Evolutionary conservation across 345 rosid genomes (phyloP).

Genomic region (Eucalyptus dawsonii): DNA sequence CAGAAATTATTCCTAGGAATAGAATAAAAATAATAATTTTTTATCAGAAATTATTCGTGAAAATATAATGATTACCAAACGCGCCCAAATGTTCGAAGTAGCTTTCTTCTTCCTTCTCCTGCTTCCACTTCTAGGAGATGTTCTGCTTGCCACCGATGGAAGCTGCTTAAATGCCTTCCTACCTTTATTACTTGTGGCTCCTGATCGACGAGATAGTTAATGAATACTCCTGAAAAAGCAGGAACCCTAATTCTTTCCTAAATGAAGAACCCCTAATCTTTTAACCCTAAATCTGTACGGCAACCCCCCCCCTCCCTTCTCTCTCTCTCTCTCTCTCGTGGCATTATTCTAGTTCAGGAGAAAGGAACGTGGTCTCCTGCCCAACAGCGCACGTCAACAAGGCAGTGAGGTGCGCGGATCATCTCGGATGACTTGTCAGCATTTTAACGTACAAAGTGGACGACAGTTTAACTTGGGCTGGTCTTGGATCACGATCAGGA

Average conservation of each 20-base stretch:
- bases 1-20: rapidly evolving
- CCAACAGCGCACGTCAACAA: neutral
- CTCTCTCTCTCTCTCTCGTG: neutral
- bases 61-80: rapidly evolving
- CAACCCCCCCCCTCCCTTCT: neutral
- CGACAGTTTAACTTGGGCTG: neutral
- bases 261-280: neutral
- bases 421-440: neutral
- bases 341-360: neutral
- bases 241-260: neutral
- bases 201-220: neutral
- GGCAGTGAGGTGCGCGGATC: neutral
- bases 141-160: neutral
- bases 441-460: neutral
- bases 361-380: neutral
- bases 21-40: too few relatives aligned
- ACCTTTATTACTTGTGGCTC: neutral
- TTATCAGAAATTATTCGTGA: rapidly evolving
- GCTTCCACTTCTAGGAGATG: neutral
- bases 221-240: neutral
- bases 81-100: rapidly evolving
- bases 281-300: neutral
- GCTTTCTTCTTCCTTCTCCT: neutral
- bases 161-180: neutral
- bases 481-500: neutral